These are phyloP conservation scores for Salix brachista DNA, from an alignment of 345 rosid genomes.

Conservation along the genomic window DNA sequence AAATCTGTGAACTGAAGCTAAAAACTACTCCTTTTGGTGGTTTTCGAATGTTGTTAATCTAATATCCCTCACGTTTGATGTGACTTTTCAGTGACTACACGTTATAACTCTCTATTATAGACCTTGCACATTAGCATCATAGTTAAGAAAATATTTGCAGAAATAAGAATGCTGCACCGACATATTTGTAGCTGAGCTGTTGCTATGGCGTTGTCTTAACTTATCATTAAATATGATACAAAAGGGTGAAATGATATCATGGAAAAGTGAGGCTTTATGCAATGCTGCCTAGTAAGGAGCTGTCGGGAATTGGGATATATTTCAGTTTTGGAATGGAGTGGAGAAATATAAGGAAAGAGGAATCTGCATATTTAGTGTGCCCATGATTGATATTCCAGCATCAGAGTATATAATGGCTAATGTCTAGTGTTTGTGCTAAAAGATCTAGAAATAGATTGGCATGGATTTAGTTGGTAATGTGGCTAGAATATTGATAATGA, in stretches of 20 bases:
- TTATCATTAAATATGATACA: not conserved
- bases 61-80: not conserved
- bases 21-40: not conserved
- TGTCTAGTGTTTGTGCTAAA: not conserved
- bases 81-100: not conserved
- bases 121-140: not conserved
- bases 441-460: not conserved
- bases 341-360: not conserved
- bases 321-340: not conserved
- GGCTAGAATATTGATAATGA: not conserved
- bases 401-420: not conserved
- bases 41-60: not conserved
- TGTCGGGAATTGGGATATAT: not conserved
- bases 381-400: not conserved
- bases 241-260: not conserved
- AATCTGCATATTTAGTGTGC: not conserved
- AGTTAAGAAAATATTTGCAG: not conserved
- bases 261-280: not conserved
- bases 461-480: not conserved
- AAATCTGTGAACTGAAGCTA: not conserved
- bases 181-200: not conserved
- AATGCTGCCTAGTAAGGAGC: constrained; percentile 4
- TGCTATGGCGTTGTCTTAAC: not conserved
- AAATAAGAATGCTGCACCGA: not conserved
- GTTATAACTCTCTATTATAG: not conserved